phyloP scores from a whole-genome alignment of 2,329 filamentous ascomycete species.

The Alternaria atra region DNA sequence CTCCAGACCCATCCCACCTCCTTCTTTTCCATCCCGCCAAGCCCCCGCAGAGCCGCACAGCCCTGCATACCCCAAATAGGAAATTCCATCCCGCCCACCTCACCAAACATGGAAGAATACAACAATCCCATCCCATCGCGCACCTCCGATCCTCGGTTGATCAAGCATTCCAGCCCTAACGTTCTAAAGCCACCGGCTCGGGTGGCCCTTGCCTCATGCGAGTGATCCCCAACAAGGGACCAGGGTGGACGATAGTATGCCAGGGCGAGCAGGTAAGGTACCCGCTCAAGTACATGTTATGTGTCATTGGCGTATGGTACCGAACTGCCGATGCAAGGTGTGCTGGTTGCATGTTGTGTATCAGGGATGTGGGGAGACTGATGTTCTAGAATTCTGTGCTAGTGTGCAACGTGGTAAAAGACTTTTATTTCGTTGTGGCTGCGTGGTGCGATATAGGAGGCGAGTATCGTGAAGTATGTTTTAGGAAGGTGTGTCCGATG shows the following conservation, averaged over 20 bases:
- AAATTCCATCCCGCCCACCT: slow-evolving; percentile 5
- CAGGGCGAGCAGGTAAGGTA: slow-evolving; percentile 1
- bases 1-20: neutral
- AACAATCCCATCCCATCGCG: slow-evolving; percentile 9
- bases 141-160: neutral
- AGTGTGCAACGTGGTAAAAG: slow-evolving; percentile 1
- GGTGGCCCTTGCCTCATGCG: neutral
- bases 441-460: neutral
- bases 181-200: neutral
- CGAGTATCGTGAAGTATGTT: slow-evolving; percentile 1
- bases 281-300: slow-evolving; percentile 9
- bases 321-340: neutral
- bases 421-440: neutral
- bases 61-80: slow-evolving; percentile 3
- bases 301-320: slow-evolving; percentile 2
- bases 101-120: neutral
- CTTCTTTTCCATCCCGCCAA: neutral
- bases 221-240: neutral
- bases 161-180: neutral
- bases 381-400: slow-evolving; percentile 3
- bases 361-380: neutral
- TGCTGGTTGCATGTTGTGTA: neutral
- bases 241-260: neutral
- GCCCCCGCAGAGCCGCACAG: neutral
- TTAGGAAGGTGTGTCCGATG: neutral